Evolutionary conservation across 1,139 yeast genomes (phyloP), one percentile per base, ranked within the genome.

Genomic region (Saccharomyces hybrid): DNA sequence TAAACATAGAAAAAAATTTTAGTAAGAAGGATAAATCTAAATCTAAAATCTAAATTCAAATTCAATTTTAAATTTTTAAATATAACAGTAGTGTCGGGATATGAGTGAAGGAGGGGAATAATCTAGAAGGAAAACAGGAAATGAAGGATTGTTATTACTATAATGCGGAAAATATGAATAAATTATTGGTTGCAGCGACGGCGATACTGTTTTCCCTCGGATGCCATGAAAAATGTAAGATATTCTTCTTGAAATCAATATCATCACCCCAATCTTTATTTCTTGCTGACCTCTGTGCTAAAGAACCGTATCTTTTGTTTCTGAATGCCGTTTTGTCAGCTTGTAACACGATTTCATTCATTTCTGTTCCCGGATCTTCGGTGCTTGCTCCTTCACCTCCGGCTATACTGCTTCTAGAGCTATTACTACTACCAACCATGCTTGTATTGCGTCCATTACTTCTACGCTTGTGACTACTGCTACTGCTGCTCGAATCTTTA

Each of bases 311-410:
- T 50, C 67, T 61, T 58, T 67, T 68, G 54, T 65, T 67, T 72
- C 90, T 91, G 76, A 93, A 91, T 32, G 97, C 98, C 54, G 93
- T 84, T 76, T 93, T 93, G 72, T 93, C 99, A n/a, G 99, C 99
- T 73, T 91, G 97, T 65, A 95, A 79, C 44, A 88, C 82, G 62
- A 93, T 86, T 71, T 88, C 93, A 51, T 80, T 83, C 50, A 59
- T 52, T 14, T 60, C 55, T 16, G 52, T 51, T n/a, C 52, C 53
- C 23, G 50, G 32, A 20, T 46, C 50, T 16, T 28, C 23, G 16
- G 50, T 48, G 32, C 50, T 38, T 28, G 51, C 54, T 4, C 46
- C 49, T 20, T 53, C 48, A n/a, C 44, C 54, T 13, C 52, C 55
- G 42, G 47, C 50, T 44, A 42, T 48, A 27, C 38, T 46, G 32